These are phyloP conservation scores for Aspergillus funiculosus DNA, from an alignment of 495 filamentous ascomycete species.

Conservation along the genomic window DNA sequence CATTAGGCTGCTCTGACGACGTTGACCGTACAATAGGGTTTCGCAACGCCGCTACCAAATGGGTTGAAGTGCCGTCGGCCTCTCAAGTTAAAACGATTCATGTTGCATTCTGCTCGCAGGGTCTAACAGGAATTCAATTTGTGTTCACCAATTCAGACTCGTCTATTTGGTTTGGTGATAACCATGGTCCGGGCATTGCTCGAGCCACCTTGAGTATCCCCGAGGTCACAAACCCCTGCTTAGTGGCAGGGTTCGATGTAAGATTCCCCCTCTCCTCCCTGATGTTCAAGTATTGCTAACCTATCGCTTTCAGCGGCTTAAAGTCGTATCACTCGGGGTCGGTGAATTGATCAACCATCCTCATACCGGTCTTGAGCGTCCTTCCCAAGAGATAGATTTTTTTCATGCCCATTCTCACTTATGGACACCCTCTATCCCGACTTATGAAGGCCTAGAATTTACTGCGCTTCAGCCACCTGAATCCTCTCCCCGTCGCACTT, in stretches of 20 bases:
- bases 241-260: constrained; percentile 14
- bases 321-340: constrained; percentile 14
- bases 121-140: constrained; percentile 13
- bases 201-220: constrained; percentile 7
- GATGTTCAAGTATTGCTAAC: not conserved
- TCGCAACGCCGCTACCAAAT: constrained; percentile 5
- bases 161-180: constrained; percentile 10
- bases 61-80: constrained; percentile 8
- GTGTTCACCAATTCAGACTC: constrained; percentile 8
- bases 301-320: not conserved
- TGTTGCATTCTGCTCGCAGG: constrained; percentile 13
- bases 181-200: constrained; percentile 6
- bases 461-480: constrained; percentile 10
- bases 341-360: constrained; percentile 3
- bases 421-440: constrained; percentile 12
- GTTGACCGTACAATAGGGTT: not conserved
- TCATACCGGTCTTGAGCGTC: not conserved
- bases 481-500: not conserved
- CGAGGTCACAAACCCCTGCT: not conserved
- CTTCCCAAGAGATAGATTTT: not conserved
- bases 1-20: not conserved
- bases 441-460: constrained; percentile 3
- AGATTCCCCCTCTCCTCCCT: not conserved
- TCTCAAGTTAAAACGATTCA: not conserved
- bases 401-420: constrained; percentile 3